Evolutionary conservation across 2,329 filamentous ascomycete species (phyloP).

Genomic region (Calonectria honghensis): DNA sequence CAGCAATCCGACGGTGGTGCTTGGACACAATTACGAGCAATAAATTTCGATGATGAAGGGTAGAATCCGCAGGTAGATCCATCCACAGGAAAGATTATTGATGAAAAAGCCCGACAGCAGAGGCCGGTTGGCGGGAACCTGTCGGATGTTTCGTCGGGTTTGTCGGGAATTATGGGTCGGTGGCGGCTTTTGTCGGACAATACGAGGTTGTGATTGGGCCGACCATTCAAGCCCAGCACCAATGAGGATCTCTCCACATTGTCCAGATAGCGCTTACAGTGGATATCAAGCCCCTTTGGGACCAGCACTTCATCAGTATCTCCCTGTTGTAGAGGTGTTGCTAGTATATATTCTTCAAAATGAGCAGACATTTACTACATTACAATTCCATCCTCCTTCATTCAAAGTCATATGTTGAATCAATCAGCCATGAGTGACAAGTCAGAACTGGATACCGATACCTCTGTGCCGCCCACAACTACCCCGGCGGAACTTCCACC

Average conservation of each 20-base stretch:
- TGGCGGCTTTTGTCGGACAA: background rate
- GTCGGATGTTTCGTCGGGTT: background rate
- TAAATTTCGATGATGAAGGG: background rate
- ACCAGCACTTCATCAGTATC: background rate
- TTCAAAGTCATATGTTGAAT: background rate
- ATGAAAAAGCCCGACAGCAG: background rate
- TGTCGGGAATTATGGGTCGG: background rate
- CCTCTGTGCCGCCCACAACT: background rate
- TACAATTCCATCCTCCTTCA: background rate
- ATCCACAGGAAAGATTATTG: background rate
- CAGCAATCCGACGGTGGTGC: background rate
- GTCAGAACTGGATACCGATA: background rate
- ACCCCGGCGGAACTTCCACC: background rate
- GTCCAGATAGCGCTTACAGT: background rate
- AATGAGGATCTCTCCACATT: background rate
- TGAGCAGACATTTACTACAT: background rate
- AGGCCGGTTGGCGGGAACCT: background rate
- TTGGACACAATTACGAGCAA: background rate
- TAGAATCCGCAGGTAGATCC: background rate
- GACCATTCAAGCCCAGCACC: background rate
- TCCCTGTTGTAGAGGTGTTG: background rate
- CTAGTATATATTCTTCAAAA: background rate
- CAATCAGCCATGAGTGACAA: background rate
- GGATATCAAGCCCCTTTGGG: background rate
- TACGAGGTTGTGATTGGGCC: background rate